Base-by-base conservation (phyloP, 805 yeast species). In the Candida cerambycidarum region DNA sequence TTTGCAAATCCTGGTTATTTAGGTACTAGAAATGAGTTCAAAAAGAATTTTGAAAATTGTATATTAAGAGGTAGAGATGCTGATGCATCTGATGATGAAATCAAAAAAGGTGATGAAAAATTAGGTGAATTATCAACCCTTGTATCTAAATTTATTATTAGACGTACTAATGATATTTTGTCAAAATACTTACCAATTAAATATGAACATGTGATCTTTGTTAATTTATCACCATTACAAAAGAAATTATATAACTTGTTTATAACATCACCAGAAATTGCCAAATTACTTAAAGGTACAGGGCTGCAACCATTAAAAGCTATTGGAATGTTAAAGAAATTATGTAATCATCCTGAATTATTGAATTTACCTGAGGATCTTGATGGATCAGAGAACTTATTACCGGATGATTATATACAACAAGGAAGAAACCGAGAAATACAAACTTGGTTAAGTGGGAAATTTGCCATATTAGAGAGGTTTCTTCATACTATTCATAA, bases 151-250 rank as follows among this genome's bases (percentile, higher is more conserved):
- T 92, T 92, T 61, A 93, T 93, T 59, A 93, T 93, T 46, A 77
- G 99, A 59, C 80, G 99, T 58, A 89, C 98, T 0, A 93, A 93
- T 66, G 99, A 93, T 62, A 87, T 93, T 54, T 70, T 93, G 42
- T 84, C 97, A 23, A 92, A 93, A 63, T 93, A 93, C 58, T 72
- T 93, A 46, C 99, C 99, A 0, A 88, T 95, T 48, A 93, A 93
- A 62, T 90, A 89, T 59, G 99, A 93, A 61, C 96, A 93, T 62
- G 98, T 93, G 16, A 85, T 93, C n/a, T 93, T 92, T 61, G 89
- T 93, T 47, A 83, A 82, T 32, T 66, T 93, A 42, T 76, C 92
- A 1, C 88, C 87, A 0, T 75, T 90, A 64, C 99, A 93, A 62
- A 65, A 70, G 39, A 63, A 71, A 1, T 62, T 93, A 1, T 93